phyloP scores from a whole-genome alignment of 2,329 filamentous ascomycete species.

The Colletotrichum scovillei region DNA sequence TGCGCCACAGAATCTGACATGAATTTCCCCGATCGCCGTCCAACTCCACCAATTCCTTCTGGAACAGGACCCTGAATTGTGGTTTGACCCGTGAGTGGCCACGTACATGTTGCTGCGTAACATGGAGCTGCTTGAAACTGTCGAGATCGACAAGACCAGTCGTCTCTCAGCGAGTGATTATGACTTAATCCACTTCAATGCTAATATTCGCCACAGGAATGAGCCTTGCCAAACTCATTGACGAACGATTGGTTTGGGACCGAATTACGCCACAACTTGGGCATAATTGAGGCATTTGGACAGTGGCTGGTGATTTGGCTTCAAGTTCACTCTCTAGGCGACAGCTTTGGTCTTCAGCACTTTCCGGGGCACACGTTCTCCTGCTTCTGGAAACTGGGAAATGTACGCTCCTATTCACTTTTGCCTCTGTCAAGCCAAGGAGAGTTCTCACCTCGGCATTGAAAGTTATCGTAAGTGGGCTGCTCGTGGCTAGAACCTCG shows the following conservation, averaged over 20 bases:
- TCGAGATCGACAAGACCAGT: background rate
- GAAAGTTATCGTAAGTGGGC: too few species aligned
- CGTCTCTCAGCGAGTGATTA: background rate
- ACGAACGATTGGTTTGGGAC: background rate
- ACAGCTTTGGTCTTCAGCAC: background rate
- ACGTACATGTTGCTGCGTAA: background rate
- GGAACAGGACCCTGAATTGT: background rate
- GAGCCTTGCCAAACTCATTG: background rate
- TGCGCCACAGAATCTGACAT: background rate
- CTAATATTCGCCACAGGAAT: background rate
- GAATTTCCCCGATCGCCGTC: slow-evolving; percentile 8
- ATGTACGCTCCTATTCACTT: background rate
- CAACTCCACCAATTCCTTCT: background rate
- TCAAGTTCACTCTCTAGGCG: background rate
- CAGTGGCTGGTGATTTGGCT: background rate
- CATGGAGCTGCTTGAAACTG: background rate
- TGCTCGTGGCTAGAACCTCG: too few species aligned
- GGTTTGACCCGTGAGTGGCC: background rate
- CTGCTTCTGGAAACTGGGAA: background rate
- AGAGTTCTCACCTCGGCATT: too few species aligned
- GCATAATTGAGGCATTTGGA: background rate
- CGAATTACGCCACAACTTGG: background rate
- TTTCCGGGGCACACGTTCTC: background rate
- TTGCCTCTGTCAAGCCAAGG: too few species aligned
- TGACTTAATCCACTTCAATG: background rate